A percentile compares a stretch with the other conserved stretches of the same genome.
phyloP scores from a whole-genome alignment of 2,329 filamentous ascomycete species.

The Blastomyces gilchristii region DNA sequence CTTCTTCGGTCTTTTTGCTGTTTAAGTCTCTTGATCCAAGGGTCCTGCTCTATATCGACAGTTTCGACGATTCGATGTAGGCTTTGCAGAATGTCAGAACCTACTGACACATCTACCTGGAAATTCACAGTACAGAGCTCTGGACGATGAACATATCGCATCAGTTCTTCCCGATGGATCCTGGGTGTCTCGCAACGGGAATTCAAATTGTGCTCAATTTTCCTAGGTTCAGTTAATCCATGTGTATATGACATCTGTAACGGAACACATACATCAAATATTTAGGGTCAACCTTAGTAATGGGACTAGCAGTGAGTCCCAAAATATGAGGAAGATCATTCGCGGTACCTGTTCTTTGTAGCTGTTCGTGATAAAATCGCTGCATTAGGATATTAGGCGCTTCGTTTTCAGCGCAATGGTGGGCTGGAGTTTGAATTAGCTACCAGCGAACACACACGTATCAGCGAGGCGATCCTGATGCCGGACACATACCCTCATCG shows the following conservation, averaged over 20 bases:
- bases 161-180: conserved; percentile 56
- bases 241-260: background rate
- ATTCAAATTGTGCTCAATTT: conserved; percentile 60
- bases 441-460: background rate
- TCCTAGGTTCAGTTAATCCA: conserved; percentile 21
- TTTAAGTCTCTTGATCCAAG: conserved; percentile 44
- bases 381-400: conserved; percentile 62
- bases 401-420: conserved; percentile 58
- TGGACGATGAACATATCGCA: conserved; percentile 59
- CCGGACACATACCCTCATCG: conserved; percentile 57
- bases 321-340: conserved; percentile 54
- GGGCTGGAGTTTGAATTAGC: conserved; percentile 45
- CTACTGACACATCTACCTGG: conserved; percentile 7
- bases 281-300: conserved; percentile 42
- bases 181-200: conserved; percentile 60
- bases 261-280: conserved; percentile 41
- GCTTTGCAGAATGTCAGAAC: conserved; percentile 31
- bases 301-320: conserved; percentile 71
- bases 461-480: background rate
- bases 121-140: conserved; percentile 37
- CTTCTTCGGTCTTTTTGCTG: conserved; percentile 27
- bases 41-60: conserved; percentile 53
- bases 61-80: conserved; percentile 34
- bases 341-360: conserved; percentile 24
- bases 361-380: conserved; percentile 53